Conservation (phyloP, 805 yeast genomes). For the Yamadazyma nakazawae region DNA sequence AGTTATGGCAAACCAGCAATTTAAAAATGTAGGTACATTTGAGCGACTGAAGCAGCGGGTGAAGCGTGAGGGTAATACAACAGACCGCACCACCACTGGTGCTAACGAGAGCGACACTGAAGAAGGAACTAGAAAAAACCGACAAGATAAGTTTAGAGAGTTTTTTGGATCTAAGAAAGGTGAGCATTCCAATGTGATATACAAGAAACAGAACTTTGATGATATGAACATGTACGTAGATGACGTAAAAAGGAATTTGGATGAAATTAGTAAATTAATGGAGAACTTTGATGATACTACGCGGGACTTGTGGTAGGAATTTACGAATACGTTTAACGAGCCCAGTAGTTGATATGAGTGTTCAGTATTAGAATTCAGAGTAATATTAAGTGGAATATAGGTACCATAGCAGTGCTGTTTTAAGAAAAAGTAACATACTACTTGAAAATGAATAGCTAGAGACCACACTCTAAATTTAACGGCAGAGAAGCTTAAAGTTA, state of each 20-base stretch:
- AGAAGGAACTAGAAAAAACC: conserved; percentile 17
- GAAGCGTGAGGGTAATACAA: conserved; percentile 16
- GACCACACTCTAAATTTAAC: too few species aligned
- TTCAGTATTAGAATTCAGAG: too few species aligned
- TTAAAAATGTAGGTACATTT: conserved; percentile 15
- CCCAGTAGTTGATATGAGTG: background rate
- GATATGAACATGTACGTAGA: conserved; percentile 49
- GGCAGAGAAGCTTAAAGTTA: too few species aligned
- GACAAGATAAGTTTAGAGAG: conserved; percentile 21
- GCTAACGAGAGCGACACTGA: conserved; percentile 22
- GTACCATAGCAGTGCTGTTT: too few species aligned
- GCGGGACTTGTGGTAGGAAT: conserved; percentile 38
- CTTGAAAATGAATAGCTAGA: too few species aligned
- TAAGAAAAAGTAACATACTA: too few species aligned
- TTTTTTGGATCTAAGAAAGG: conserved; percentile 21
- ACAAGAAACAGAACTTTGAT: conserved; percentile 51
- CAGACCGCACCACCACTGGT: background rate
- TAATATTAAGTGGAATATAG: too few species aligned
- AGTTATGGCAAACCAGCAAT: conserved; percentile 30
- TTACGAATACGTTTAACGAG: background rate
- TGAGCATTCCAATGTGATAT: conserved; percentile 24
- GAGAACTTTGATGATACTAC: conserved; percentile 44
- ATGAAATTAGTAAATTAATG: conserved; percentile 51
- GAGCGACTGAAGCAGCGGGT: conserved; percentile 21
- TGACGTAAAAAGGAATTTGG: conserved; percentile 47